Base-by-base conservation (phyloP, 805 yeast genomes). In the Ogataea paraovalis region DNA sequence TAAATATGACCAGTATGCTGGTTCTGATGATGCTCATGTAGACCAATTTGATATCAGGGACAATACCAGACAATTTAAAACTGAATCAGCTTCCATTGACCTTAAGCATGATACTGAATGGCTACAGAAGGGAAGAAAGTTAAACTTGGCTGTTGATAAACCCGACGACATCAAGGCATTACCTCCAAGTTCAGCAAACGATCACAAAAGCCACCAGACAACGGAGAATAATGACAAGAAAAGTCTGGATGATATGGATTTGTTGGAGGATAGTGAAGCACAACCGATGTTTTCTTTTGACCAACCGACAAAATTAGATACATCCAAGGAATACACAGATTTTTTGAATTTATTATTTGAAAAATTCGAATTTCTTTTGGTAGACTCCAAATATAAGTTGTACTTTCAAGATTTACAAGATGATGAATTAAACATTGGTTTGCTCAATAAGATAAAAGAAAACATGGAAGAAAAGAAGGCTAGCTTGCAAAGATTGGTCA, bases 271-370 rank as follows among this genome's bases (percentile, higher is more conserved):
- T n/a, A n/a, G n/a, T n/a, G n/a, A n/a, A n/a, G n/a, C n/a, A n/a
- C n/a, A n/a, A n/a, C n/a, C n/a, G n/a, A n/a, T n/a, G n/a, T n/a
- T n/a, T n/a, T n/a, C n/a, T n/a, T 25, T 75, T 22, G 61, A 58
- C 3, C 47, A 67, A 9, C 53, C 63, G 1, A 55, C 61, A n/a
- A 62, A 69, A 19, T 64, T 72, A 22, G 76, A 70, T 38, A 66
- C 69, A 25, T 69, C 79, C 1, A 56, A 58, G 6, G 66, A 66
- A 20, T 82, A 76, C 54, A 57, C 67, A 2, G 60, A 71, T 10
- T 85, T 79, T 52, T 71, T 80, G 36, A 74, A 74, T 25, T 60
- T 70, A 9, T 55, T 79, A 13, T 85, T 76, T 61, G 77, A 78
- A 50, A 67, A 75, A 2, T 74, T 82, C 51, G 82, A 81, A 52